Percentiles rank a stretch among this genome's conserved stretches.
phyloP scores from a whole-genome alignment of 108 stramenopile species.

The Seminavis robusta region DNA sequence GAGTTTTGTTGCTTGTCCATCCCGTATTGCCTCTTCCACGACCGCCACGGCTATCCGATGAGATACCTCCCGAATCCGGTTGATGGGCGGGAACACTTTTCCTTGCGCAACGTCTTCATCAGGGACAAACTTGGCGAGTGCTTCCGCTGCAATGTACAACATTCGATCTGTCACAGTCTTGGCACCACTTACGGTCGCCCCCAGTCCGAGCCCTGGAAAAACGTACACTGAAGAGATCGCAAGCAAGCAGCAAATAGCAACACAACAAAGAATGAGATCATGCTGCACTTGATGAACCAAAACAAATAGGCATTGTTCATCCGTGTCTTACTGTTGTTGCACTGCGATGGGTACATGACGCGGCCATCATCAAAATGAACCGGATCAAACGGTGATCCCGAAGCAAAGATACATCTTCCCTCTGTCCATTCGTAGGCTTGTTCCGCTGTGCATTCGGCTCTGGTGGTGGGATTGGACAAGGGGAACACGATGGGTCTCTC shows the following conservation, averaged over 20 bases:
- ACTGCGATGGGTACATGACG: conserved; percentile 84
- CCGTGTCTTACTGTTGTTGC: conserved; percentile 78
- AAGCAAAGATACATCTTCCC: conserved; percentile 90
- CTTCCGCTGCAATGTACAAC: conserved; percentile 87
- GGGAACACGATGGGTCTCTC: conserved; percentile 94
- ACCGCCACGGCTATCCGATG: conserved; percentile 86
- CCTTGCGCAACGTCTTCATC: conserved; percentile 78
- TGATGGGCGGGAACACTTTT: conserved; percentile 86
- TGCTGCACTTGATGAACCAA: neutral
- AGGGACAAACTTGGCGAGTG: conserved; percentile 76
- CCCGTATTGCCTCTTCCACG: conserved; percentile 76
- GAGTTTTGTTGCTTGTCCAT: conserved; percentile 67
- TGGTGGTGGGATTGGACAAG: conserved; percentile 94
- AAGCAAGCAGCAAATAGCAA: too few species aligned
- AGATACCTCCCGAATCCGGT: conserved; percentile 83
- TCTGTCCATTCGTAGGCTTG: conserved; percentile 97
- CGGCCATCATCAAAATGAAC: conserved; percentile 72
- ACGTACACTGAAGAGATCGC: conserved; percentile 57
- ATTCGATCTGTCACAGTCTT: conserved; percentile 86
- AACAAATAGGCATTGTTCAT: neutral
- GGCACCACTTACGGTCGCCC: conserved; percentile 82
- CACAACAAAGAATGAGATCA: neutral
- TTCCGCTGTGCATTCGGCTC: conserved; percentile 95
- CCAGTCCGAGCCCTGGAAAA: conserved; percentile 86
- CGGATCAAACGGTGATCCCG: conserved; percentile 95